A percentile compares a stretch with the other conserved stretches of the same genome.
phyloP scores from a whole-genome alignment of 805 yeast species.

The Yamadazyma ubonensis region DNA sequence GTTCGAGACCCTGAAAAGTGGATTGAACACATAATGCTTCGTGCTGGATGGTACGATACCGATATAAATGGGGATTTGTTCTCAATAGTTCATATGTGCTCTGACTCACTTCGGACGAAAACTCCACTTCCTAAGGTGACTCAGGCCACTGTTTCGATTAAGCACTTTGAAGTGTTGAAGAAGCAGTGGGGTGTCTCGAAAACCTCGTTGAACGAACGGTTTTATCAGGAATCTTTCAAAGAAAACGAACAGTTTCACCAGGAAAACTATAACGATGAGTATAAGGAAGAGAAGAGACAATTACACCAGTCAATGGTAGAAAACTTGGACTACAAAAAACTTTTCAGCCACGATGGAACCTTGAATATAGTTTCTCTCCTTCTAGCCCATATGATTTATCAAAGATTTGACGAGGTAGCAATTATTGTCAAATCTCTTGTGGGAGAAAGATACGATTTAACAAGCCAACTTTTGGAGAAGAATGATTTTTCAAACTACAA shows the following conservation, averaged over 20 bases:
- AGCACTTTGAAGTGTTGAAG: constrained; percentile 27
- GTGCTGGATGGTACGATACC: constrained; percentile 32
- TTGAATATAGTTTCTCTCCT: constrained; percentile 26
- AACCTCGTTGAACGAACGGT: constrained; percentile 25
- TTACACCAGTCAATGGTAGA: constrained; percentile 17
- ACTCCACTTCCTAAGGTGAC: constrained; percentile 32
- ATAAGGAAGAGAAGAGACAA: no score
- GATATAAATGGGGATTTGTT: constrained; percentile 29
- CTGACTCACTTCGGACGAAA: constrained; percentile 25
- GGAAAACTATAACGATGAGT: no score
- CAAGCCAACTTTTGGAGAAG: constrained; percentile 11
- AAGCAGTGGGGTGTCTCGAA: constrained; percentile 28
- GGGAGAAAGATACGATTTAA: constrained; percentile 33
- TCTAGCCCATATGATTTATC: constrained; percentile 30
- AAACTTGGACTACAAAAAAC: constrained; percentile 24
- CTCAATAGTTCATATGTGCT: constrained; percentile 29
- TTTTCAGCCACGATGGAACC: constrained; percentile 33
- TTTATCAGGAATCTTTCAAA: constrained; percentile 15
- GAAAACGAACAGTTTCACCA: no score
- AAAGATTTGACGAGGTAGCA: constrained; percentile 29
- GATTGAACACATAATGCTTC: constrained; percentile 24
- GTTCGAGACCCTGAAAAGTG: constrained; percentile 27
- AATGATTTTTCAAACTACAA: constrained; percentile 6
- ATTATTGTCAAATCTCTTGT: constrained; percentile 30
- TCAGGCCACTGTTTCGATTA: constrained; percentile 28